Evolutionary conservation across 345 rosid genomes (phyloP).

Genomic region (Arabidopsis suecica): DNA sequence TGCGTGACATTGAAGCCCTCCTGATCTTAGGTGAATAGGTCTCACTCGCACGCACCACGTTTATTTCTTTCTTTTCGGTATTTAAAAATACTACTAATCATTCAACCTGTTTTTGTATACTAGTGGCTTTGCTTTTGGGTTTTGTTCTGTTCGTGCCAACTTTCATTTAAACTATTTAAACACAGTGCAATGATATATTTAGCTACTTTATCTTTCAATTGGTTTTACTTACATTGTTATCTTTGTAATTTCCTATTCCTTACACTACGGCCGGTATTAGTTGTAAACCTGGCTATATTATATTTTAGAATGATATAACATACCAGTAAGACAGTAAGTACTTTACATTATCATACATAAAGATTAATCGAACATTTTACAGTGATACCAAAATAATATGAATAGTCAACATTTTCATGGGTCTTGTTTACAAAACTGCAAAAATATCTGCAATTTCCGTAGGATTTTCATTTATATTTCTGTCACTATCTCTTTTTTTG

Average conservation of each 20-base stretch:
- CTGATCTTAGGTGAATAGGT: constrained; percentile 15
- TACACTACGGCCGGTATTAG: background rate
- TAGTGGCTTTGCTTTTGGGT: constrained; percentile 24
- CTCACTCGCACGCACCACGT: background rate
- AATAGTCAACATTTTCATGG: constrained; percentile 3
- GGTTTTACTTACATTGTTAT: background rate
- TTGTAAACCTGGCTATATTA: background rate
- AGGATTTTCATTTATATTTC: no score
- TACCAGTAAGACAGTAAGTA: background rate
- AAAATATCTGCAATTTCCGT: background rate
- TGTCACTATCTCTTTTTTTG: no score
- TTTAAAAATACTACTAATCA: background rate
- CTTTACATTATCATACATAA: background rate
- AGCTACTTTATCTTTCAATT: constrained; percentile 1
- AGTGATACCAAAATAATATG: background rate
- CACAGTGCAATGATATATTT: background rate
- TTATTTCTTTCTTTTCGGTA: background rate
- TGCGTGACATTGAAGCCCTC: constrained; percentile 14
- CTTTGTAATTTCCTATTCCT: background rate
- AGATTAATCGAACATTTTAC: background rate
- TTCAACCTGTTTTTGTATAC: constrained; percentile 17
- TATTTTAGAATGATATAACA: background rate
- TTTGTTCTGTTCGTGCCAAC: constrained; percentile 15
- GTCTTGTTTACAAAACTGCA: constrained; percentile 15
- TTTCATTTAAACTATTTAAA: background rate